Evolutionary conservation across 2,329 filamentous ascomycete genomes (phyloP), one percentile per base, ranked within the genome.

Genomic region (Metarhizium brunneum): DNA sequence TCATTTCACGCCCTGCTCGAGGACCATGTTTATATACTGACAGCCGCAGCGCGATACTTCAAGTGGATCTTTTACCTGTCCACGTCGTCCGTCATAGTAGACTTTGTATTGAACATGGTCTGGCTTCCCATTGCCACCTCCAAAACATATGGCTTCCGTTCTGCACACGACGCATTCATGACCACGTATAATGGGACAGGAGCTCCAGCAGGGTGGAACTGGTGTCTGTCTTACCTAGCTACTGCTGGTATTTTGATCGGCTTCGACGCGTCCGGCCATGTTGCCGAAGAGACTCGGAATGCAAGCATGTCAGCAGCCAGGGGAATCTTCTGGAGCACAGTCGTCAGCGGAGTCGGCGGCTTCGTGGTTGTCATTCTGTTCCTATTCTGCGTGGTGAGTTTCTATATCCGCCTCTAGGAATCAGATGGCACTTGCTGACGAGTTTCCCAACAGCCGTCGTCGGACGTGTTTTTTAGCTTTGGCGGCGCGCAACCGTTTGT

Each of bases 241-340:
- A 84, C 81, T 1, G 81, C 81, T 7, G 81, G 81, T 45, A 77
- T 84, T 45, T 62, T 84, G 55, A 82, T 84, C 53, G 81, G 81
- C 2, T 84, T 82, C 54, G 81, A 84, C 64, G 81, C 81, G 0
- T 80, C 78, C 1, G 81, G 81, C 2, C 81, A 84, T 59, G 78
- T 84, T 32, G 79, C 79, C 0, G 81, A 84, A 60, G 81, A 84
- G 63, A 84, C 81, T 2, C 80, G 82, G 64, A 80, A 83, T 58
- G 81, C 80, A 2, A 75, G 71, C 20, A 51, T 79, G 1, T 73
- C 77, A n/a, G 80, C 81, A 7, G 81, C 81, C 0, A 71, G 76
- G 29, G 81, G 79, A 40, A 83, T 84, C 55, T 84, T 84, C 66
- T 82, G 77, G 73, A 83, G 80, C 62, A 82, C 81, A 1, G 72